These are phyloP conservation scores for Cercospora janseana DNA, from an alignment of 2,329 filamentous ascomycete genomes.

Conservation along the genomic window DNA sequence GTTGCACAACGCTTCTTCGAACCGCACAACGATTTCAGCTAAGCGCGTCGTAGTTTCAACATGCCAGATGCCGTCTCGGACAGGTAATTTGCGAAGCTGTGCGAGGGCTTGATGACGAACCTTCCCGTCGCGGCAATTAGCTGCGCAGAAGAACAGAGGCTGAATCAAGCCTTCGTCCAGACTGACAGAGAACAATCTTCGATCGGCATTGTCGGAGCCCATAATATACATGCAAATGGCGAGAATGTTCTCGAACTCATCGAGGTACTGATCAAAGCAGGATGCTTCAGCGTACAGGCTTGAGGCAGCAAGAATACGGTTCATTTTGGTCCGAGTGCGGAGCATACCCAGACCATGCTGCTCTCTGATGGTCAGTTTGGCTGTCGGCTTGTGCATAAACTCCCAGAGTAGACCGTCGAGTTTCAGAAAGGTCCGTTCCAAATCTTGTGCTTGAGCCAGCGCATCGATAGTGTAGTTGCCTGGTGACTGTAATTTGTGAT, in stretches of 20 bases:
- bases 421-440: conserved; percentile 28
- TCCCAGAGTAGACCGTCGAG: conserved; percentile 32
- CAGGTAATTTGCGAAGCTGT: conserved; percentile 28
- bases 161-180: conserved; percentile 36
- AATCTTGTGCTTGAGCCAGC: conserved; percentile 30
- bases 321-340: conserved; percentile 32
- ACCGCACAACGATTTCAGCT: conserved; percentile 26
- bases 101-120: conserved; percentile 31
- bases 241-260: conserved; percentile 35
- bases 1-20: conserved; percentile 30
- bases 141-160: conserved; percentile 32
- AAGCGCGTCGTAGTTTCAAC: conserved; percentile 30
- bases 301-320: conserved; percentile 31
- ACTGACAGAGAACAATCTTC: conserved; percentile 31
- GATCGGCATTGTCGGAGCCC: conserved; percentile 31
- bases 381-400: conserved; percentile 34
- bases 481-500: conserved; percentile 28
- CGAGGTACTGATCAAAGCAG: conserved; percentile 30
- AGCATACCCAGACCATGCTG: conserved; percentile 35
- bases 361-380: conserved; percentile 31
- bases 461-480: conserved; percentile 33
- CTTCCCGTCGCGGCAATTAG: conserved; percentile 33
- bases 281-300: conserved; percentile 32
- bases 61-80: conserved; percentile 32
- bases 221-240: conserved; percentile 33